These are phyloP conservation scores for Pleurozium schreberi DNA, from an alignment of 225 moss, liverwort and hornwort genomes.

Conservation along the genomic window DNA sequence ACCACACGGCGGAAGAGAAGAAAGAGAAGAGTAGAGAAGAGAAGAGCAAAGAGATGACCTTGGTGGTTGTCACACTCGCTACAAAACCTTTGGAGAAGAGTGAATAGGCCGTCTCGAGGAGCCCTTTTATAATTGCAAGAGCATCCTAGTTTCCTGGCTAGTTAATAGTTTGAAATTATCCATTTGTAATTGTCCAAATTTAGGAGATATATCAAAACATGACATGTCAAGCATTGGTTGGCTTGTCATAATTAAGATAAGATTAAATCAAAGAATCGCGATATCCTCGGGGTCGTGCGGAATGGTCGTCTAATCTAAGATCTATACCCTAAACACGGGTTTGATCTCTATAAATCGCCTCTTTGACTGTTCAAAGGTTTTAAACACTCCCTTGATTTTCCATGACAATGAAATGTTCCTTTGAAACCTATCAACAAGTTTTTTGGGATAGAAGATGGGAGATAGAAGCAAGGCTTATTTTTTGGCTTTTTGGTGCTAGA, in stretches of 20 bases:
- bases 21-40: too few species aligned
- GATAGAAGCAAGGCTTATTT: too few species aligned
- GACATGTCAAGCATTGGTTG: neutral
- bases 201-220: too few species aligned
- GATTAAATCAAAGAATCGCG: too few species aligned
- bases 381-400: neutral
- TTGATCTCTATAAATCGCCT: neutral
- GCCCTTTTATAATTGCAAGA: neutral
- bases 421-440: neutral
- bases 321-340: too few species aligned
- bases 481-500: too few species aligned
- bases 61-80: too few species aligned
- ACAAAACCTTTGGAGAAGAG: neutral
- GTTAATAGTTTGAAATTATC: neutral
- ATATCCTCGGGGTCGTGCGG: too few species aligned
- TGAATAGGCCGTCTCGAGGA: accelerated
- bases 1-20: neutral
- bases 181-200: neutral
- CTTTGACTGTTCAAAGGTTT: neutral
- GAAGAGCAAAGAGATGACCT: neutral
- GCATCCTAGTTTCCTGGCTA: neutral
- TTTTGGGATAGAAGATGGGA: neutral
- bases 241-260: neutral
- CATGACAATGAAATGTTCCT: neutral
- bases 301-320: too few species aligned